A percentile compares a stretch with the other conserved stretches of the same genome.
These are phyloP conservation scores for Austroboletus niveus DNA, from an alignment of 1,284 basidiomycete species.

Conservation along the genomic window DNA sequence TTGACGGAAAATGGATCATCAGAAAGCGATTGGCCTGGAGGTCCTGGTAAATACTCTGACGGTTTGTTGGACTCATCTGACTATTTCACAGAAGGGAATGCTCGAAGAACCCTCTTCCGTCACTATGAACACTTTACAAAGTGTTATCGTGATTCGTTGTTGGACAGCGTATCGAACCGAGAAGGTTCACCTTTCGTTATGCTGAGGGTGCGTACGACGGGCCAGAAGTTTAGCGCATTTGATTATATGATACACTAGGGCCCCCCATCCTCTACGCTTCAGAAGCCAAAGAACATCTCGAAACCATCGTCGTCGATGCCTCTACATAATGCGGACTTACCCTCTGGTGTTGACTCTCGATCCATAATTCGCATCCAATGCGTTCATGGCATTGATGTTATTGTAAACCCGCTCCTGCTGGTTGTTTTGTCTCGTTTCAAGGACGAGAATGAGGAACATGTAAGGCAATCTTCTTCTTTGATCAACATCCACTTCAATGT, in stretches of 20 bases:
- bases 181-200: slow-evolving; percentile 39
- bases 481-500: slow-evolving; percentile 9
- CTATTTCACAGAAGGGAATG: slow-evolving; percentile 15
- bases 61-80: slow-evolving; percentile 8
- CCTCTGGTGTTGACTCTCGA: neutral
- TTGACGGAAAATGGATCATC: slow-evolving; percentile 53
- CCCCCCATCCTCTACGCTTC: slow-evolving; percentile 12
- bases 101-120: slow-evolving; percentile 6
- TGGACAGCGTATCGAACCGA: slow-evolving; percentile 35
- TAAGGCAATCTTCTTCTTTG: slow-evolving; percentile 24
- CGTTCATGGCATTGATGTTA: slow-evolving; percentile 34
- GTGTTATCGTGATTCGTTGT: slow-evolving; percentile 30
- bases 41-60: slow-evolving; percentile 23
- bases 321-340: slow-evolving; percentile 5
- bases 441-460: slow-evolving; percentile 42
- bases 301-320: slow-evolving; percentile 3
- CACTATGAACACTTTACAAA: slow-evolving; percentile 30
- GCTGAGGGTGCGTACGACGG: slow-evolving; percentile 23
- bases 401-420: slow-evolving; percentile 47
- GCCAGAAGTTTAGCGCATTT: neutral
- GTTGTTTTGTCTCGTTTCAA: slow-evolving; percentile 38
- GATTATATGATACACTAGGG: slow-evolving; percentile 9
- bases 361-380: slow-evolving; percentile 29
- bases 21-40: slow-evolving; percentile 55
- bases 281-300: slow-evolving; percentile 1